These are phyloP conservation scores for Apiotrichum gracile DNA, from an alignment of 1,284 basidiomycete genomes.

Conservation along the genomic window DNA sequence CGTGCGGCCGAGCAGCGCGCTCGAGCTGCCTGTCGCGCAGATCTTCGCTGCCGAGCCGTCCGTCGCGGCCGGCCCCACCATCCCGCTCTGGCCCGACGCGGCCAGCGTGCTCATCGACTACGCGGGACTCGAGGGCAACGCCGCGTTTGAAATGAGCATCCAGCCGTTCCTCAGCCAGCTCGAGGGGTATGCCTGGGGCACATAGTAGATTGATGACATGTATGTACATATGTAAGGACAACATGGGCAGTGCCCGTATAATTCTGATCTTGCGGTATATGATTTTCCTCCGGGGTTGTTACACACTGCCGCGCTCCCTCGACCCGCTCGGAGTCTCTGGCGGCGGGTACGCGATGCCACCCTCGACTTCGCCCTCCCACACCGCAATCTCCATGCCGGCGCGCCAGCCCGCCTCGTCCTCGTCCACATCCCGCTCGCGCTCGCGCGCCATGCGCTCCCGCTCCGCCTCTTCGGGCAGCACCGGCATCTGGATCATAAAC, in stretches of 20 bases:
- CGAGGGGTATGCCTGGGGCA: slow-evolving; percentile 2
- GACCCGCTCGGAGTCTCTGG: background rate
- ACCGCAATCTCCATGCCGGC: slow-evolving; percentile 41
- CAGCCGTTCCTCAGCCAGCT: slow-evolving; percentile 5
- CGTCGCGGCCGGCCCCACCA: slow-evolving; percentile 3
- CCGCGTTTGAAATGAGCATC: slow-evolving; percentile 1
- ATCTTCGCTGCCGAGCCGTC: background rate
- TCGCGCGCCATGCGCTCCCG: background rate
- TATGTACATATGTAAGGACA: too few relatives aligned
- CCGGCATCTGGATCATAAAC: slow-evolving; percentile 37
- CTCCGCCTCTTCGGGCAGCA: background rate
- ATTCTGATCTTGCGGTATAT: too few relatives aligned
- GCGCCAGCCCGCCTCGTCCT: slow-evolving; percentile 34
- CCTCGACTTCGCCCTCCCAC: slow-evolving; percentile 28
- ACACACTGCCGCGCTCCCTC: too few relatives aligned
- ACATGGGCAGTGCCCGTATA: background rate
- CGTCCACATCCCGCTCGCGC: slow-evolving; percentile 15
- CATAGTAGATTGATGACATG: background rate
- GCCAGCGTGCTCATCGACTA: slow-evolving; percentile 8
- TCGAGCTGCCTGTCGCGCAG: background rate
- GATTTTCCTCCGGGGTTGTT: too few relatives aligned
- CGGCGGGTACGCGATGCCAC: background rate
- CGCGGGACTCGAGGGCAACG: background rate
- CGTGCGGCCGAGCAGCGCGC: too few relatives aligned
- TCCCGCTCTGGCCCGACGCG: slow-evolving; percentile 11